Percentiles rank a stretch among this genome's conserved stretches.
Evolutionary conservation across 2,329 filamentous ascomycete genomes (phyloP).

Genomic region (Aureobasidium vineae): DNA sequence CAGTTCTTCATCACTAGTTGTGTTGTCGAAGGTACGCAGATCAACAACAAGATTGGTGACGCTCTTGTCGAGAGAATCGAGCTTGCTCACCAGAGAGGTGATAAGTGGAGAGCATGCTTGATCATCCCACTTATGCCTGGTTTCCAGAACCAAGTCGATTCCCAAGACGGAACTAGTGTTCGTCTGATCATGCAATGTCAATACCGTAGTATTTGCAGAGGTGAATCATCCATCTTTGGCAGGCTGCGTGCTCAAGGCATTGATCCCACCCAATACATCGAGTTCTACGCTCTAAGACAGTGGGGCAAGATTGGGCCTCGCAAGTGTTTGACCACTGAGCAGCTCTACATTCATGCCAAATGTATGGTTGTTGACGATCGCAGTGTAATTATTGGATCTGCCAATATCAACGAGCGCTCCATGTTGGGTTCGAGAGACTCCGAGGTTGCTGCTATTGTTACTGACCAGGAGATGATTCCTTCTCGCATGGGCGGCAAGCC

Average conservation of each 20-base stretch:
- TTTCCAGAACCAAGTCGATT: slow-evolving; percentile 94
- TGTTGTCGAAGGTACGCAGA: slow-evolving; percentile 80
- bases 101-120: slow-evolving; percentile 87
- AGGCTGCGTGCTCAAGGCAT: slow-evolving; percentile 75
- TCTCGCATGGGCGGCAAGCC: slow-evolving; percentile 88
- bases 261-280: slow-evolving; percentile 91
- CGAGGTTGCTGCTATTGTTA: slow-evolving; percentile 83
- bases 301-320: slow-evolving; percentile 88
- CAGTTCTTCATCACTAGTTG: slow-evolving; percentile 97
- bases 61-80: slow-evolving; percentile 90
- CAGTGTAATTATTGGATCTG: slow-evolving; percentile 89
- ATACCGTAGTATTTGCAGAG: slow-evolving; percentile 92
- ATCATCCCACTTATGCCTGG: slow-evolving; percentile 96
- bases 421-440: slow-evolving; percentile 92
- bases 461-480: slow-evolving; percentile 89
- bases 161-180: slow-evolving; percentile 90
- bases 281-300: slow-evolving; percentile 87
- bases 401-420: slow-evolving; percentile 97
- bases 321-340: slow-evolving; percentile 84
- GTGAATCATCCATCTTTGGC: slow-evolving; percentile 88
- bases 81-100: slow-evolving; percentile 74
- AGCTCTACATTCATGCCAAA: slow-evolving; percentile 97
- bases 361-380: slow-evolving; percentile 94
- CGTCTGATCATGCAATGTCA: slow-evolving; percentile 96
- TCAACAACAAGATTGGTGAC: slow-evolving; percentile 91